Evolutionary conservation across 2,329 filamentous ascomycete species (phyloP).

Genomic region (Exophiala aquamarina): DNA sequence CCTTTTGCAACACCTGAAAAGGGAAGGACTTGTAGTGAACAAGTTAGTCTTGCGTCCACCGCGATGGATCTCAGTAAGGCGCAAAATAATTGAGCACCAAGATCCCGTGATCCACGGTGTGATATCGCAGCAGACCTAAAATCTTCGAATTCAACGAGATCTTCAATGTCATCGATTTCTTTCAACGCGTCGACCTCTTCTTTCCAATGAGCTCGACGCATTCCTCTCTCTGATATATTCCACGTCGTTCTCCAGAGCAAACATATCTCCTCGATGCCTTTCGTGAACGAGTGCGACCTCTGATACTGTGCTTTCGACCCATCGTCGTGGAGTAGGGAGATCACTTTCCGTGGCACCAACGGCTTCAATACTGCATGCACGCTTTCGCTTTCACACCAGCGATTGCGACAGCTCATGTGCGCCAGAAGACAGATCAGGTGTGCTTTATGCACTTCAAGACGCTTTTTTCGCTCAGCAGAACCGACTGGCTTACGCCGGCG

Average conservation of each 20-base stretch:
- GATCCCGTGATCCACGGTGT: constrained; percentile 79
- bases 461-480: constrained; percentile 57
- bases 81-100: constrained; percentile 89
- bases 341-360: constrained; percentile 65
- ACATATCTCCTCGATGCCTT: constrained; percentile 63
- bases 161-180: constrained; percentile 65
- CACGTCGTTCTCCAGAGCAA: constrained; percentile 49
- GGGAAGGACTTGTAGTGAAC: constrained; percentile 80
- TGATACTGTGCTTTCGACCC: constrained; percentile 67
- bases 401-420: constrained; percentile 75
- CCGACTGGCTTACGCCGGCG: constrained; percentile 54
- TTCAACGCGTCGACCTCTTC: constrained; percentile 63
- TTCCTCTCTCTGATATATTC: constrained; percentile 67
- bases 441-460: constrained; percentile 79
- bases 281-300: constrained; percentile 59
- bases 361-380: constrained; percentile 67
- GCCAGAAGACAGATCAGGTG: constrained; percentile 81
- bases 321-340: constrained; percentile 68
- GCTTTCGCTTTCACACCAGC: constrained; percentile 78
- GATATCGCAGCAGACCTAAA: constrained; percentile 70
- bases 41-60: constrained; percentile 78
- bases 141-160: constrained; percentile 67
- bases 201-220: constrained; percentile 73
- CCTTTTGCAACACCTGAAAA: constrained; percentile 56
- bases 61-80: constrained; percentile 80